Evolutionary conservation across 306 rosid species (phyloP).

Genomic region (Medicago truncatula): DNA sequence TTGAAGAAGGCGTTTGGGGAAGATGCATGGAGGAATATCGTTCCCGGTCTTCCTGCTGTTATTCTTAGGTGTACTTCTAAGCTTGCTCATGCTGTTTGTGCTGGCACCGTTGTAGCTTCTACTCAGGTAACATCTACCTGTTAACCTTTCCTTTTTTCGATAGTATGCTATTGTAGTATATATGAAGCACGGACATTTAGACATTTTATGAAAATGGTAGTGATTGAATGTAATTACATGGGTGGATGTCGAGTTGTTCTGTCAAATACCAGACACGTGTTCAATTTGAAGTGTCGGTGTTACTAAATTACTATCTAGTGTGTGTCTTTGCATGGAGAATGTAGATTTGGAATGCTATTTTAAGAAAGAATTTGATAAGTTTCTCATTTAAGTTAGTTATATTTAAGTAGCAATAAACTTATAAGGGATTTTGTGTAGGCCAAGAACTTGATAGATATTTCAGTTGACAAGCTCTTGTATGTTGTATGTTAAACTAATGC

Average conservation of each 20-base stretch:
- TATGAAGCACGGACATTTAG: background rate
- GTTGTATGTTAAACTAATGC: background rate
- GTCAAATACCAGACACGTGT: background rate
- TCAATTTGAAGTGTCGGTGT: background rate
- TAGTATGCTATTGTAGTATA: background rate
- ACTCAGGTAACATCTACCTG: constrained; percentile 58
- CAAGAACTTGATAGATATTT: background rate
- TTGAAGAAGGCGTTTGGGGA: constrained; percentile 83
- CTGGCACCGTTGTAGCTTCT: constrained; percentile 76
- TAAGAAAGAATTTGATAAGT: background rate
- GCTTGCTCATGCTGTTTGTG: constrained; percentile 78
- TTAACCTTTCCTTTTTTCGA: background rate
- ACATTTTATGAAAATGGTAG: background rate
- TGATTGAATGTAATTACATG: background rate
- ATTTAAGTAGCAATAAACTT: background rate
- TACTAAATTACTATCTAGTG: background rate
- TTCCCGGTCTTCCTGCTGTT: constrained; percentile 85
- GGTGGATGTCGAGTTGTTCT: background rate
- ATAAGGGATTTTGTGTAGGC: background rate
- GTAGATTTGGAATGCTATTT: background rate
- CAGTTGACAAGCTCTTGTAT: background rate
- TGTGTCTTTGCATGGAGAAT: background rate
- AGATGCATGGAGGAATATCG: constrained; percentile 87
- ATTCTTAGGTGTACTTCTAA: constrained; percentile 78
- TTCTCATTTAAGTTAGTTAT: background rate